A percentile compares a stretch with the other conserved stretches of the same genome.
Evolutionary conservation across 176 grass and related monocot species (phyloP).

Genomic region (Neostapfia colusana): DNA sequence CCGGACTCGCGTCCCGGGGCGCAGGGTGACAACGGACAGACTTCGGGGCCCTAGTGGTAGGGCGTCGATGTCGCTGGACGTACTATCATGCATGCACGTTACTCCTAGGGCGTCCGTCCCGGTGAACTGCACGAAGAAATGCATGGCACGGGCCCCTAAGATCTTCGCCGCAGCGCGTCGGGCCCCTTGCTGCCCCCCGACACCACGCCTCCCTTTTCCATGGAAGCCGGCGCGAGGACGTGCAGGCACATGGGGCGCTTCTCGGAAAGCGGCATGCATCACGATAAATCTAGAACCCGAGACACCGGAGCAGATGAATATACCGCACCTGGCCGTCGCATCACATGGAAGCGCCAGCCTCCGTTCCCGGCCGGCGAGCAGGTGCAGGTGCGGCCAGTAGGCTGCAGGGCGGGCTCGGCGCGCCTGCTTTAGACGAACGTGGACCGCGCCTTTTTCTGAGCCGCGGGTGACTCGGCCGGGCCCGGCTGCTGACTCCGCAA

Average conservation of each 20-base stretch:
- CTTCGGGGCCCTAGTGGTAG: neutral
- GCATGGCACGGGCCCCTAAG: neutral
- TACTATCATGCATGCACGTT: neutral
- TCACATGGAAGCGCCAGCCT: constrained; percentile 22
- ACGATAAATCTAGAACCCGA: constrained; percentile 37
- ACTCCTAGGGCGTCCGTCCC: neutral
- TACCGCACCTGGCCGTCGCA: constrained; percentile 45
- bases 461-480: constrained; percentile 47
- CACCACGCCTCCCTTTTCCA: constrained; percentile 12
- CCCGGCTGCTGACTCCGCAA: constrained; percentile 54
- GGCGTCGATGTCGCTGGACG: neutral
- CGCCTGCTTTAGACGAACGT: constrained; percentile 45
- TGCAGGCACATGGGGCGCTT: constrained; percentile 59
- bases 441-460: constrained; percentile 54
- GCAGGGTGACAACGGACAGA: too few species aligned
- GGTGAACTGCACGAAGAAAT: constrained; percentile 9
- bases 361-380: neutral
- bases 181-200: constrained; percentile 32
- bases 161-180: neutral
- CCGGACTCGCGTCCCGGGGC: too few species aligned
- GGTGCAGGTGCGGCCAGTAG: too few species aligned
- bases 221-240: constrained; percentile 36
- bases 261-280: constrained; percentile 44
- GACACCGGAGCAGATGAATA: constrained; percentile 35
- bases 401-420: neutral